Evolutionary conservation across 257 asterid genomes (phyloP).

Genomic region (Solanum acaule): DNA sequence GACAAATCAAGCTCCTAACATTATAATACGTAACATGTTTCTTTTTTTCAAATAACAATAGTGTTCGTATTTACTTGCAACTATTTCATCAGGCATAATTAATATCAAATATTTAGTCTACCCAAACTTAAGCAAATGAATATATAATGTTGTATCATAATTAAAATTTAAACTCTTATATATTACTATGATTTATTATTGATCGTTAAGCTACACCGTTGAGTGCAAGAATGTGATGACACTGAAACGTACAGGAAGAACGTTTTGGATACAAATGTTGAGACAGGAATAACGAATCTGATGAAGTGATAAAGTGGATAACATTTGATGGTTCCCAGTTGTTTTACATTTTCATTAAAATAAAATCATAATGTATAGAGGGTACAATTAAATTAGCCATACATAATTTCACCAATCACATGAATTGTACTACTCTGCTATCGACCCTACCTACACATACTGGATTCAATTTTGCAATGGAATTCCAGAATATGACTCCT

Average conservation of each 20-base stretch:
- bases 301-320: not conserved
- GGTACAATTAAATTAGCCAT: not conserved
- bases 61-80: not conserved
- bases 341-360: not conserved
- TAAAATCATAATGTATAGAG: not conserved
- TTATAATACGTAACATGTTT: no score
- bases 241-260: not conserved
- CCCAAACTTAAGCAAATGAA: not conserved
- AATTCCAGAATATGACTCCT: not conserved
- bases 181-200: not conserved
- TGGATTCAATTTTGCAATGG: not conserved
- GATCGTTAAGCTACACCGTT: not conserved
- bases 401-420: not conserved
- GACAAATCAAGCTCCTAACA: not conserved
- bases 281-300: not conserved
- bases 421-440: not conserved
- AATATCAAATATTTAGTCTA: not conserved
- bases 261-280: not conserved
- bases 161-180: not conserved
- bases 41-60: not conserved
- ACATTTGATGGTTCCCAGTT: not conserved
- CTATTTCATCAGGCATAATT: not conserved
- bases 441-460: not conserved
- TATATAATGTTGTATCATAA: not conserved
- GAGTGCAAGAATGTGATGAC: not conserved